Base-by-base conservation (phyloP, 1,284 basidiomycete species). In the Tylopilus sp. region DNA sequence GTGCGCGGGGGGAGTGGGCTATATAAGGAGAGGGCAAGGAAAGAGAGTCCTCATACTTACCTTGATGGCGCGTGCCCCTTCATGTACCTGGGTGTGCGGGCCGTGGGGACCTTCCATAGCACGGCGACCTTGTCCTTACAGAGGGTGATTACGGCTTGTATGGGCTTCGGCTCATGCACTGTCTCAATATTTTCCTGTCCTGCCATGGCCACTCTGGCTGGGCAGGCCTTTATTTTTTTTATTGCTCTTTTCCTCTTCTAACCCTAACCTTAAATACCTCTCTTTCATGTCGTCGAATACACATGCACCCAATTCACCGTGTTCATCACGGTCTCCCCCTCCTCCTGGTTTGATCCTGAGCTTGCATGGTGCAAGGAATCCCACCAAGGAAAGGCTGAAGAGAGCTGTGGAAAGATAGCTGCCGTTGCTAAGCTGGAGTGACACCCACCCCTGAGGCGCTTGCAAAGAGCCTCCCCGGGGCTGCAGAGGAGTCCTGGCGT, bases 291-390 rank as follows among this genome's bases (percentile, higher is more conserved):
- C 3, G 21, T 23, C 3, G 21, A 23, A 23, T 36, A 35, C 54
- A 9, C 74, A 73, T 36, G 82, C 80, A 4, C 82, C 83, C 21
- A 85, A 89, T 61, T 89, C 86, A 46, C 84, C 85, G 2, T 75
- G 84, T 40, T 73, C 78, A 11, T 83, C 84, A 0, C 78, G 86
- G 60, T 86, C 86, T 15, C 84, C 86, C 25, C 74, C 81, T 0
- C 86, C 86, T 4, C 59, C 73, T 2, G 86, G 86, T 1, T 36
- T 69, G 86, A 89, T 58, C 63, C 88, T 10, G 86, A 89, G 59
- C 66, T 86, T n/a, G 86, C n/a, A n/a, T n/a, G n/a, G n/a, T n/a
- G n/a, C n/a, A n/a, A n/a, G n/a, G n/a, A n/a, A n/a, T n/a, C n/a
- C n/a, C n/a, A n/a, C n/a, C n/a, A n/a, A n/a, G n/a, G n/a, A n/a